A percentile compares a stretch with the other conserved stretches of the same genome.
Evolutionary conservation across 2,329 filamentous ascomycete species (phyloP).

Genomic region (Macrophomina tecta): DNA sequence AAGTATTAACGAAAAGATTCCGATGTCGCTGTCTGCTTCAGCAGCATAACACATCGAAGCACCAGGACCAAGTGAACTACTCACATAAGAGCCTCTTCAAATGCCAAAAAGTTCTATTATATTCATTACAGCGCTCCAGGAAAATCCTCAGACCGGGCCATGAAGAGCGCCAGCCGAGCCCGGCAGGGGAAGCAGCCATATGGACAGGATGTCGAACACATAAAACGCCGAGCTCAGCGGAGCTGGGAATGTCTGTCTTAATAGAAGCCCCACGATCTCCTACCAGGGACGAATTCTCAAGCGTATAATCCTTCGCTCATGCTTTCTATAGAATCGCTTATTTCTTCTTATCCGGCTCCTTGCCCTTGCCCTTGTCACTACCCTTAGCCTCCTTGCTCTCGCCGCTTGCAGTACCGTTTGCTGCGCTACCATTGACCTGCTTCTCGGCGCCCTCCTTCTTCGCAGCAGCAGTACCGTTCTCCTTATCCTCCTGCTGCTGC

Average conservation of each 20-base stretch:
- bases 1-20: too few species aligned
- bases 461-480: constrained; percentile 49
- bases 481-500: constrained; percentile 95
- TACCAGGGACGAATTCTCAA: background rate
- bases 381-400: constrained; percentile 51
- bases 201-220: background rate
- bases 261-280: background rate
- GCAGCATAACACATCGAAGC: background rate
- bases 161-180: background rate
- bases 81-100: background rate
- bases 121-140: constrained; percentile 8
- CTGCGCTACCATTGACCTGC: constrained; percentile 61
- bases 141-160: background rate
- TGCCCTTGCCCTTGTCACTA: constrained; percentile 61
- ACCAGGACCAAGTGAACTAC: background rate
- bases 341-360: constrained; percentile 64
- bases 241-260: background rate
- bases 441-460: constrained; percentile 70
- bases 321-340: constrained; percentile 32
- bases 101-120: constrained; percentile 26
- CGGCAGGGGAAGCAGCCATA: background rate
- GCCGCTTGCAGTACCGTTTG: constrained; percentile 48
- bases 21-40: background rate
- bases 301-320: background rate
- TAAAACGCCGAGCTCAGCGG: constrained; percentile 12